Evolutionary conservation across 1,284 basidiomycete genomes (phyloP), one percentile per base, ranked within the genome.

Genomic region (Malassezia nana): DNA sequence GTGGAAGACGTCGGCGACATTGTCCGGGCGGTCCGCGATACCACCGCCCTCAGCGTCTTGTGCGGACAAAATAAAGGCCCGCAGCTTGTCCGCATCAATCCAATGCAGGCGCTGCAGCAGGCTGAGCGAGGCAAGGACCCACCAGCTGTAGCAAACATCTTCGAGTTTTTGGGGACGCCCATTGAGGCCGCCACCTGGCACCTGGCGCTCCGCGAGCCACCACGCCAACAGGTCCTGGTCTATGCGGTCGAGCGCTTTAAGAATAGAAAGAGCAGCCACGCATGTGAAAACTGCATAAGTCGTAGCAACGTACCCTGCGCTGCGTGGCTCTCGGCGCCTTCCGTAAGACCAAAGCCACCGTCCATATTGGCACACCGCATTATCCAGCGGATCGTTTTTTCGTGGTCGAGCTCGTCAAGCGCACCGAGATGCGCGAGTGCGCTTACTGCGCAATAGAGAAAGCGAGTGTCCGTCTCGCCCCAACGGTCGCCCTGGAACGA

Each of bases 121-220:
- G 16, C 88, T 83, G 46, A 98, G 75, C 0, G 87, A 79, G 0
- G 91, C 90, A 2, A 98, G 80, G 5, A 92, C 89, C 90, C 91
- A 98, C 79, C 89, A 92, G 65, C 86, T 89, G 76, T 98, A 98
- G 77, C 94, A 98, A 63, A 91, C 91, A 71, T 96, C 91, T 77
- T 92, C 89, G n/a, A 96, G 79, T 77, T 98, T 98, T 73, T 98
- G 89, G 2, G 92, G 92, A 18, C 92, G 80, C 0, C 92, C 92
- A 64, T 98, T 96, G 55, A 98, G 78, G 0, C 92, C 94, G 7
- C 92, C 92, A 65, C 83, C 89, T 0, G 89, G 85, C 9, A 95
- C 78, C 73, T 98, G 92, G 7, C 92, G 79, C 69, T 98, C 94
- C 9, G 85, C 82, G 2, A 98, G 77, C 92, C 92, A 98, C 83